Evolutionary conservation across 352 stramenopile genomes (phyloP), one percentile per base, ranked within the genome.

Genomic region (Globisporangium nodosum): DNA sequence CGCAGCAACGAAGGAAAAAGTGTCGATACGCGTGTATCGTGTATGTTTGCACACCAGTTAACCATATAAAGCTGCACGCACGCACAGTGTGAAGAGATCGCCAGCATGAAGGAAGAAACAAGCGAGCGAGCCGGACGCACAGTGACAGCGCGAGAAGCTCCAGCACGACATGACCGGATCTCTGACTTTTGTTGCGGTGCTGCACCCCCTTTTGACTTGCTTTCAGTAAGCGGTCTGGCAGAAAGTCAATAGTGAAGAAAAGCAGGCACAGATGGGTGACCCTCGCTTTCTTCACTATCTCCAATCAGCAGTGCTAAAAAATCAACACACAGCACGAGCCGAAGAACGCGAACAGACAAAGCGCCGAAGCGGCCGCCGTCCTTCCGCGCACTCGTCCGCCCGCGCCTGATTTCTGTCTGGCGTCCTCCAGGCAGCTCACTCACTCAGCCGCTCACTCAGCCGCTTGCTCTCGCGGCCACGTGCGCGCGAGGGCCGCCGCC

Each of bases 261-360:
- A 3, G 1, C 35, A 13, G 35, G 4, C 35, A 16, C 8, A 15
- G 2, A 40, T 16, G 8, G 35, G 35, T 15, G 21, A 43, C 20
- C 16, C 18, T 48, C 16, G 5, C 8, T 48, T 48, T 48, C 42
- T 21, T 48, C 42, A 48, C 42, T 48, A 48, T 47, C 15, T 37
- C 33, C 12, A 16, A n/a, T 43, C 39, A 43, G 39, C 39, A 43
- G 12, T 43, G 24, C 24, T 27, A 27, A 27, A 27, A 27, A 27
- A 27, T 27, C 24, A 27, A 18, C 13, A 20, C 39, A 18, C 40
- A 47, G 40, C 40, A 0, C n/a, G 40, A 47, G 40, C n/a, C 40
- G 40, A 48, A 59, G 54, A 59, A 59, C 43, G 54, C 54, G 54
- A 52, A 59, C 54, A 20, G 54, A 59, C 54, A 59, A 59, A 59